phyloP scores from a whole-genome alignment of 1,284 basidiomycete species.

The Fistulina hepatica region DNA sequence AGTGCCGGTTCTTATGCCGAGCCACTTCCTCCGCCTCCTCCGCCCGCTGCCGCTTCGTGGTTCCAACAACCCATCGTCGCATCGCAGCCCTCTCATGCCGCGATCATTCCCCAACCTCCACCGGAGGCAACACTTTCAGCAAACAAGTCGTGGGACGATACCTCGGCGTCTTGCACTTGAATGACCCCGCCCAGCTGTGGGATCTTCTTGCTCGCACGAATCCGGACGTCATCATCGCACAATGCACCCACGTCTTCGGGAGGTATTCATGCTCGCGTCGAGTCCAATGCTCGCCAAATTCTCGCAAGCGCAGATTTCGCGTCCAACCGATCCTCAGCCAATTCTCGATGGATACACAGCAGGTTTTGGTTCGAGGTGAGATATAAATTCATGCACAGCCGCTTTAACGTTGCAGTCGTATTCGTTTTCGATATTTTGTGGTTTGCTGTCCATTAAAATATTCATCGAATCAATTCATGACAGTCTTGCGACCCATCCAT shows the following conservation, averaged over 20 bases:
- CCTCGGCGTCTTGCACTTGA: conserved; percentile 57
- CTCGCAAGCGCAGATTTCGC: no score
- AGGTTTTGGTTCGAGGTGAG: conserved; percentile 38
- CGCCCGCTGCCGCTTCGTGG: no score
- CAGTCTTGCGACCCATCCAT: no score
- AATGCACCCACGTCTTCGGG: no score
- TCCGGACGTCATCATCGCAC: conserved; percentile 67
- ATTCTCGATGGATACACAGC: conserved; percentile 41
- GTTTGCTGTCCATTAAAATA: no score
- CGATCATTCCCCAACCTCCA: conserved; percentile 49
- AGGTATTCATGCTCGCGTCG: no score
- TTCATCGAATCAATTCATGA: no score
- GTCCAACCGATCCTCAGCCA: conserved; percentile 68
- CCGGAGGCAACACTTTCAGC: no score
- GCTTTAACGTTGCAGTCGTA: no score
- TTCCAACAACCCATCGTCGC: conserved; percentile 54
- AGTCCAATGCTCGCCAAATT: no score
- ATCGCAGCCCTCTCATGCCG: conserved; percentile 63
- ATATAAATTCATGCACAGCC: no score
- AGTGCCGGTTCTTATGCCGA: conserved; percentile 24
- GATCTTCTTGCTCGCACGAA: conserved; percentile 62
- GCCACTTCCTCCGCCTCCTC: conserved; percentile 26
- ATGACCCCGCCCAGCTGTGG: conserved; percentile 61
- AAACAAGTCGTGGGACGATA: conserved; percentile 67
- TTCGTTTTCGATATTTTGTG: no score